A percentile compares a stretch with the other conserved stretches of the same genome.
These are phyloP conservation scores for Entomortierella beljakovae DNA, from an alignment of 192 early-diverging fungal genomes.

Conservation along the genomic window DNA sequence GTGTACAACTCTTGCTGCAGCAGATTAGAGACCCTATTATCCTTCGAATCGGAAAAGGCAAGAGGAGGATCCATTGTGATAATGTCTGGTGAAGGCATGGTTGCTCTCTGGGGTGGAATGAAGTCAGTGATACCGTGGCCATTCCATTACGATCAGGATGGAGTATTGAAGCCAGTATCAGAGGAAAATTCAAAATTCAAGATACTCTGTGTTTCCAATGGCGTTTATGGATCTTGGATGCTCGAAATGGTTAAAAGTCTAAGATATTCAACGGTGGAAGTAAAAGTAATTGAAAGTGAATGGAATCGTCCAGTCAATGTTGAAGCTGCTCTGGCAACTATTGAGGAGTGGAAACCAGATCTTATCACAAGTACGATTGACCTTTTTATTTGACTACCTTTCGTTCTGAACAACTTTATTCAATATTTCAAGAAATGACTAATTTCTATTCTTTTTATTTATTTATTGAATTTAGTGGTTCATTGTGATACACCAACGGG, in stretches of 20 bases:
- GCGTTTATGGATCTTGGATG: constrained; percentile 46
- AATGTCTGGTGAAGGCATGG: constrained; percentile 50
- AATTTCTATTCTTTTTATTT: background rate
- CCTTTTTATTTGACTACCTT: too few relatives aligned
- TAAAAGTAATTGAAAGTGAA: constrained; percentile 7
- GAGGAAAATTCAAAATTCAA: constrained; percentile 5
- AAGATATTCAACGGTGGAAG: constrained; percentile 40
- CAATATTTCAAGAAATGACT: background rate
- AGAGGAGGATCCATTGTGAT: constrained; percentile 29
- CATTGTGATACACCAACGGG: constrained; percentile 54
- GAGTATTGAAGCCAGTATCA: background rate
- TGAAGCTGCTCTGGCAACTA: constrained; percentile 4
- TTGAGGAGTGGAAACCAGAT: constrained; percentile 40
- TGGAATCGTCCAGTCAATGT: constrained; percentile 33
- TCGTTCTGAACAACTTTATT: too few relatives aligned
- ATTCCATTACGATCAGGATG: constrained; percentile 2
- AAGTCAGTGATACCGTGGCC: constrained; percentile 51
- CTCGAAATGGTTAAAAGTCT: constrained; percentile 38
- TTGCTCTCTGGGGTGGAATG: constrained; percentile 41
- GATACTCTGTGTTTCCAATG: constrained; percentile 38
- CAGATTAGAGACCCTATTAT: constrained; percentile 1
- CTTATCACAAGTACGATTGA: constrained; percentile 52
- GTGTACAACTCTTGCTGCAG: constrained; percentile 23
- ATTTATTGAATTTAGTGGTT: constrained; percentile 16
- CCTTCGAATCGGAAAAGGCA: constrained; percentile 6